Percentiles rank a stretch among this genome's conserved stretches.
These are phyloP conservation scores for Solanum pinnatisectum DNA, from an alignment of 257 asterid genomes.

Conservation along the genomic window DNA sequence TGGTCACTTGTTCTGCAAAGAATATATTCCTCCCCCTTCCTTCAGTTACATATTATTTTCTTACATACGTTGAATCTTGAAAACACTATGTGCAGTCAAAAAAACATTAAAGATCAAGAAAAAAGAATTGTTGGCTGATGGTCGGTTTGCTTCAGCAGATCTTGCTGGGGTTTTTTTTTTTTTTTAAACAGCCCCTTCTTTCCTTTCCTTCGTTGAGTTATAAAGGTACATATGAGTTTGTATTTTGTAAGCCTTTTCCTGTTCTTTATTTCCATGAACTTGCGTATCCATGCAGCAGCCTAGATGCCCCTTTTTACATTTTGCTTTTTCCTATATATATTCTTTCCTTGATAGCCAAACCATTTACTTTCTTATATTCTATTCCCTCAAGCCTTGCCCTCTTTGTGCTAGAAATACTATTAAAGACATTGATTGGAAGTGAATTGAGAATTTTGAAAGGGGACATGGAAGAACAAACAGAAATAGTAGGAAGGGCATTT, in stretches of 20 bases:
- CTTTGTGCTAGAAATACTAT: neutral
- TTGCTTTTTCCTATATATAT: neutral
- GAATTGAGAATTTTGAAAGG: neutral
- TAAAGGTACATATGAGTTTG: neutral
- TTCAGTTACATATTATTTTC: neutral
- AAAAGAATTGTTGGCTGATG: neutral
- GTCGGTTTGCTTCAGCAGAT: slow-evolving; percentile 9
- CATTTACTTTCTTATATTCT: neutral
- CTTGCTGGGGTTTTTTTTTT: neutral
- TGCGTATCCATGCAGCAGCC: slow-evolving; percentile 40
- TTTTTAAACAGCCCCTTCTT: neutral
- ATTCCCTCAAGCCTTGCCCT: neutral
- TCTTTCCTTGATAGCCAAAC: neutral
- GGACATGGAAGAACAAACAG: slow-evolving; percentile 34
- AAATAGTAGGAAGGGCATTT: slow-evolving; percentile 40
- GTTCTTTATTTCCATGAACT: neutral
- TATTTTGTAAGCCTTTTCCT: neutral
- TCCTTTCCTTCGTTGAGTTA: neutral
- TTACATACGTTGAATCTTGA: neutral
- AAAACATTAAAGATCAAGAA: neutral
- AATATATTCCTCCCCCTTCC: slow-evolving; percentile 3
- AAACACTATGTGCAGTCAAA: neutral
- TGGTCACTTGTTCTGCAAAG: neutral
- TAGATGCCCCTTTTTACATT: slow-evolving; percentile 16
- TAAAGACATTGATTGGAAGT: neutral